phyloP scores from a whole-genome alignment of 306 rosid genomes.

The Carpinus fangiana region DNA sequence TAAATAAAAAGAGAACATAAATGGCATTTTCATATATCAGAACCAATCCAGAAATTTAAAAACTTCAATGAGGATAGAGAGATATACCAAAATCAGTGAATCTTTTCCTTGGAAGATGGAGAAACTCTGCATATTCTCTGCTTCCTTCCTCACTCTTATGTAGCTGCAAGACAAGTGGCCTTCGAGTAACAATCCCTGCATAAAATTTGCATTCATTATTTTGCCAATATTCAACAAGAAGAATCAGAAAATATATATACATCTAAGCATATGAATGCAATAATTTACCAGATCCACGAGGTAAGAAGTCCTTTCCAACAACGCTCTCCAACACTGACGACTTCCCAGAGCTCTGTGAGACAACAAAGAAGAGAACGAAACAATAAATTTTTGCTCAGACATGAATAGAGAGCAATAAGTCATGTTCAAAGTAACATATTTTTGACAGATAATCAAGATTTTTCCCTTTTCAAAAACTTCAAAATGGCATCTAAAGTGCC shows the following conservation, averaged over 20 bases:
- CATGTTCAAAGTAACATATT: neutral
- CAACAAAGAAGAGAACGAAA: conserved; percentile 24
- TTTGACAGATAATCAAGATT: neutral
- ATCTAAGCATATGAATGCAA: neutral
- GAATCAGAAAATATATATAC: neutral
- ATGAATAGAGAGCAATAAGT: conserved; percentile 7
- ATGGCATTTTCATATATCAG: neutral
- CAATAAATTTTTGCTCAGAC: neutral
- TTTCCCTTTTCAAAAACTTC: neutral
- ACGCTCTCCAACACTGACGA: conserved; percentile 89
- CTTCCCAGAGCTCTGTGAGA: conserved; percentile 82
- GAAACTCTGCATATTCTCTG: conserved; percentile 91
- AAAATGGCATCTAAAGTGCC: neutral
- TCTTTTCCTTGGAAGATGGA: conserved; percentile 76
- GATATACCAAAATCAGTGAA: conserved; percentile 76
- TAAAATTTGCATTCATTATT: conserved; percentile 27
- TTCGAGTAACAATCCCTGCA: conserved; percentile 89
- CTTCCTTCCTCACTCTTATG: conserved; percentile 74
- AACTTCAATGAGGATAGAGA: neutral
- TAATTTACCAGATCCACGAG: conserved; percentile 88
- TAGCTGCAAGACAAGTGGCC: conserved; percentile 94
- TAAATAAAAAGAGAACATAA: neutral
- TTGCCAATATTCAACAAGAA: neutral
- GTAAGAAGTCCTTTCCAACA: conserved; percentile 96
- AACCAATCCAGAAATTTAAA: conserved; percentile 8